Evolutionary conservation across 2,329 filamentous ascomycete species (phyloP).

Genomic region (Lachnellula suecica): DNA sequence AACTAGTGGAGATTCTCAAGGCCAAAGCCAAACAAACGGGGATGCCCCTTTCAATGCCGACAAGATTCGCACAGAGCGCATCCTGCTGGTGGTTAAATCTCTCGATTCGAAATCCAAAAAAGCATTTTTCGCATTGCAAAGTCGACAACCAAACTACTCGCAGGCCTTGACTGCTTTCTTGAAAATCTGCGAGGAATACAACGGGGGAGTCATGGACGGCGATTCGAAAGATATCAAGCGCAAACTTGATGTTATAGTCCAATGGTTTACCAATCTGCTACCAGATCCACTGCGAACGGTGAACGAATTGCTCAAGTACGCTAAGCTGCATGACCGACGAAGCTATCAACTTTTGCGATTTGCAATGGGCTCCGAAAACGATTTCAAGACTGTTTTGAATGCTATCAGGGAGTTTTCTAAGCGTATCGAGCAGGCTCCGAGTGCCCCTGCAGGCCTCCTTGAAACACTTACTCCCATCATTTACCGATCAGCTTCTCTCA

Average conservation of each 20-base stretch:
- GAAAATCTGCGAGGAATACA: slow-evolving; percentile 83
- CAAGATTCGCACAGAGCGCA: slow-evolving; percentile 78
- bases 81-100: slow-evolving; percentile 77
- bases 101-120: slow-evolving; percentile 77
- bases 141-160: slow-evolving; percentile 72
- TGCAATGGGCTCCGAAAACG: slow-evolving; percentile 78
- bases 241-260: slow-evolving; percentile 70
- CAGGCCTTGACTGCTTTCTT: slow-evolving; percentile 75
- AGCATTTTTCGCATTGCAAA: slow-evolving; percentile 85
- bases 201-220: slow-evolving; percentile 79
- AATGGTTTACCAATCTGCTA: slow-evolving; percentile 71
- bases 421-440: slow-evolving; percentile 68
- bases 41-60: slow-evolving; percentile 61
- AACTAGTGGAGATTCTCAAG: slow-evolving; percentile 53
- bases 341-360: slow-evolving; percentile 88
- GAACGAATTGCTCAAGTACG: slow-evolving; percentile 84
- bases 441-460: slow-evolving; percentile 58
- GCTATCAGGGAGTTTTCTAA: slow-evolving; percentile 89
- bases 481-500: slow-evolving; percentile 78
- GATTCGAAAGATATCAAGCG: slow-evolving; percentile 66
- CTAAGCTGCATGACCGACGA: slow-evolving; percentile 85
- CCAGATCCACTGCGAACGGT: slow-evolving; percentile 72
- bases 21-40: slow-evolving; percentile 44
- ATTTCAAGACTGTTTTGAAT: slow-evolving; percentile 87
- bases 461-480: slow-evolving; percentile 81